Evolutionary conservation across 305 asterid species (phyloP).

Genomic region (Solanum chacoense): DNA sequence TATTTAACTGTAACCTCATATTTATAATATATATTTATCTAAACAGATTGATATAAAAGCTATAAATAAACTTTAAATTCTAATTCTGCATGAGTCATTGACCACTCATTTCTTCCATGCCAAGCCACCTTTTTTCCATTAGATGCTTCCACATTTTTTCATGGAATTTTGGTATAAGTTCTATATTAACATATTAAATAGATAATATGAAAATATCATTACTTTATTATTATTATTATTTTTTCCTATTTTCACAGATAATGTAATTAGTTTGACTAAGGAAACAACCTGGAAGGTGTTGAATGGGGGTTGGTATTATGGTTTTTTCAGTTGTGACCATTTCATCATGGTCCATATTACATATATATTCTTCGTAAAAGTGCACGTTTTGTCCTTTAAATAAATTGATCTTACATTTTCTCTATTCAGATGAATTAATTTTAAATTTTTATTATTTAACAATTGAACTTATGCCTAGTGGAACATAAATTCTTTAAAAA

Average conservation of each 20-base stretch:
- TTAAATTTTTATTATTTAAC: background rate
- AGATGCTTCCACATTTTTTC: background rate
- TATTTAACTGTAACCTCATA: background rate
- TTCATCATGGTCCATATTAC: background rate
- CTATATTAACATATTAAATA: background rate
- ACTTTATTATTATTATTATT: background rate
- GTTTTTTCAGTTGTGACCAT: background rate
- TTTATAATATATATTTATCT: background rate
- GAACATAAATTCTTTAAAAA: background rate
- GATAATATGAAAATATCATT: background rate
- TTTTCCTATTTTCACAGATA: background rate
- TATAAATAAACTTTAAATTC: background rate
- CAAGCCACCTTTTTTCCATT: background rate
- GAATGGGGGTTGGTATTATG: background rate
- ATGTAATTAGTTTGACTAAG: background rate
- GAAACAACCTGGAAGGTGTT: background rate
- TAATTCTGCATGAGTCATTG: background rate
- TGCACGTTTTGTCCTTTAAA: background rate
- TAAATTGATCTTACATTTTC: background rate
- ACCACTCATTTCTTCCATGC: background rate
- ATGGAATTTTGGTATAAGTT: background rate
- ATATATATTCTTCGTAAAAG: background rate
- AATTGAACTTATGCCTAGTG: background rate
- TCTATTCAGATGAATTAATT: background rate
- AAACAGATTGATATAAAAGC: background rate